Conservation (phyloP, 768 basidiomycete genomes). For the Amanita pallidorosea region DNA sequence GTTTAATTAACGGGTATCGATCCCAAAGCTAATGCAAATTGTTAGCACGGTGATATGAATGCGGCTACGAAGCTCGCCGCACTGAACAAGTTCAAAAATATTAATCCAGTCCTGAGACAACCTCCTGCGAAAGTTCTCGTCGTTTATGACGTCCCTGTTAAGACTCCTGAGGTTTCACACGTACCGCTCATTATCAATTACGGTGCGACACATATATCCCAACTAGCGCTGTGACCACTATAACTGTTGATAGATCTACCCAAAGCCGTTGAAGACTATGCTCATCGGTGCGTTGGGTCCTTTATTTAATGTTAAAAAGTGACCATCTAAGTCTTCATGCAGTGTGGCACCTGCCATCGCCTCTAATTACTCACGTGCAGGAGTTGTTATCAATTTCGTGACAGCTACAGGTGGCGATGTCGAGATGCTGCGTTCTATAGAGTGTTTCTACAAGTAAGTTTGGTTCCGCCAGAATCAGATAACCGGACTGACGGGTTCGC, state of each 20-base stretch:
- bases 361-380: conserved; percentile 77
- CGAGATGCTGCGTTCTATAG: conserved; percentile 96
- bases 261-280: conserved; percentile 95
- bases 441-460: conserved; percentile 89
- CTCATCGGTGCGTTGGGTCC: conserved; percentile 60
- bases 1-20: conserved; percentile 19
- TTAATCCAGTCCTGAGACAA: conserved; percentile 53
- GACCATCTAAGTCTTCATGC: neutral
- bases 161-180: conserved; percentile 80
- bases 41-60: conserved; percentile 89
- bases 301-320: too few species aligned
- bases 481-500: neutral
- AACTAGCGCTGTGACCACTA: neutral
- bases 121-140: conserved; percentile 68
- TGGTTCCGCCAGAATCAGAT: neutral
- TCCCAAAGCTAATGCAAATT: conserved; percentile 3
- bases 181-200: conserved; percentile 95
- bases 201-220: conserved; percentile 28
- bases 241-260: conserved; percentile 54
- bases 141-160: conserved; percentile 89
- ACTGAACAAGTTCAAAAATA: conserved; percentile 72
- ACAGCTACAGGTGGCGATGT: conserved; percentile 97
- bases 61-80: conserved; percentile 70
- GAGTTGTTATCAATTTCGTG: conserved; percentile 92
- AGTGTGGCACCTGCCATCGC: conserved; percentile 85